Evolutionary conservation across 148 eudicot genomes (phyloP).

Genomic region (Polygonum maritimum): DNA sequence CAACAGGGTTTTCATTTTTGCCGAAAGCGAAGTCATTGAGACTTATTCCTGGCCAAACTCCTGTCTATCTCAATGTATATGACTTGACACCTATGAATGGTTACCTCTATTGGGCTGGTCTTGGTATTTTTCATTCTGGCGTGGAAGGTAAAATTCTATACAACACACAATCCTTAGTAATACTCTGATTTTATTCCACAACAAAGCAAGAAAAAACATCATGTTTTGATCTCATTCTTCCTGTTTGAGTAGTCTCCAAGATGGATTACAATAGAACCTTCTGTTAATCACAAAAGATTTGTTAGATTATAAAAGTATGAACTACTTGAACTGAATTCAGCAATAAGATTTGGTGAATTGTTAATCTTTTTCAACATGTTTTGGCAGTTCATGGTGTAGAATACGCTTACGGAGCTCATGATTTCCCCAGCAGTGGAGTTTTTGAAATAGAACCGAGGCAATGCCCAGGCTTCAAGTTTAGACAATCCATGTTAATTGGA

Average conservation of each 20-base stretch:
- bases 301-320: too few relatives aligned
- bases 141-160: slow-evolving; percentile 62
- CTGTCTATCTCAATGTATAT: slow-evolving; percentile 79
- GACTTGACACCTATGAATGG: slow-evolving; percentile 87
- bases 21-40: slow-evolving; percentile 41
- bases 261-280: too few relatives aligned
- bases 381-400: slow-evolving; percentile 76
- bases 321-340: background rate
- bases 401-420: slow-evolving; percentile 96
- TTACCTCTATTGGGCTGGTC: slow-evolving; percentile 90
- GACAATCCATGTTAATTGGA: slow-evolving; percentile 68
- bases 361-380: background rate
- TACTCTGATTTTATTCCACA: background rate
- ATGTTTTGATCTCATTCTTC: background rate
- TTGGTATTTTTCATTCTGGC: slow-evolving; percentile 91
- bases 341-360: background rate
- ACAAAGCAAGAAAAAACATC: too few relatives aligned
- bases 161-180: background rate
- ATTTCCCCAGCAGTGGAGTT: slow-evolving; percentile 71
- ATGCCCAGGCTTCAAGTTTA: slow-evolving; percentile 86
- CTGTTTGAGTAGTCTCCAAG: background rate
- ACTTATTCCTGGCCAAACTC: slow-evolving; percentile 38
- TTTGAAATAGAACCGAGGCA: slow-evolving; percentile 89
- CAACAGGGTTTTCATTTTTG: slow-evolving; percentile 53
- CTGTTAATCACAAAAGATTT: too few relatives aligned